These are phyloP conservation scores for Pyrus communis DNA, from an alignment of 306 rosid species.

Conservation along the genomic window DNA sequence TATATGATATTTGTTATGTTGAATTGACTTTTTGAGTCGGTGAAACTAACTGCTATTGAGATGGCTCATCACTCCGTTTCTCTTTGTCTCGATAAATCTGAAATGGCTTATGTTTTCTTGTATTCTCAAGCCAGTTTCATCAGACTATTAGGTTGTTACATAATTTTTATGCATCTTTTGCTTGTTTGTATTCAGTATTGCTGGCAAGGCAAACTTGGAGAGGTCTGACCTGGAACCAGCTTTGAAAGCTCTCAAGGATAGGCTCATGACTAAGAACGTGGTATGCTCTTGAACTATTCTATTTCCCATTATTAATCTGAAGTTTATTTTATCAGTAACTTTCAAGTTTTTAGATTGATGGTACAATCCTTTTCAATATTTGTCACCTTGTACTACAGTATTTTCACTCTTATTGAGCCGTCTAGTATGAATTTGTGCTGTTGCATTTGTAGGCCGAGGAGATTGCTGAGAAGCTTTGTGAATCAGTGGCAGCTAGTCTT, in stretches of 20 bases:
- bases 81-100: not conserved
- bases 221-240: constrained; percentile 94
- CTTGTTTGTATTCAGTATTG: constrained; percentile 56
- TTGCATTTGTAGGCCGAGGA: constrained; percentile 73
- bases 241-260: constrained; percentile 88
- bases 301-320: not conserved
- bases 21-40: not conserved
- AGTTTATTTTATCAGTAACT: not conserved
- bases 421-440: constrained; percentile 17
- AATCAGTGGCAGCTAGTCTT: constrained; percentile 95
- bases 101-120: constrained; percentile 2
- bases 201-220: constrained; percentile 94
- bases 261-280: constrained; percentile 99
- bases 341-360: not conserved
- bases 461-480: constrained; percentile 98
- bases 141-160: not conserved
- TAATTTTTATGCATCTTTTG: not conserved
- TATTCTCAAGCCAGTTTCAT: not conserved
- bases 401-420: not conserved
- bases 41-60: not conserved
- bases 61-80: not conserved
- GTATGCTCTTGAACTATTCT: constrained; percentile 36
- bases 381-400: not conserved
- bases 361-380: not conserved
- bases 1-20: not conserved